A percentile compares a stretch with the other conserved stretches of the same genome.
Conservation (phyloP, 2,329 filamentous ascomycete genomes). For the Penicillium sp. region DNA sequence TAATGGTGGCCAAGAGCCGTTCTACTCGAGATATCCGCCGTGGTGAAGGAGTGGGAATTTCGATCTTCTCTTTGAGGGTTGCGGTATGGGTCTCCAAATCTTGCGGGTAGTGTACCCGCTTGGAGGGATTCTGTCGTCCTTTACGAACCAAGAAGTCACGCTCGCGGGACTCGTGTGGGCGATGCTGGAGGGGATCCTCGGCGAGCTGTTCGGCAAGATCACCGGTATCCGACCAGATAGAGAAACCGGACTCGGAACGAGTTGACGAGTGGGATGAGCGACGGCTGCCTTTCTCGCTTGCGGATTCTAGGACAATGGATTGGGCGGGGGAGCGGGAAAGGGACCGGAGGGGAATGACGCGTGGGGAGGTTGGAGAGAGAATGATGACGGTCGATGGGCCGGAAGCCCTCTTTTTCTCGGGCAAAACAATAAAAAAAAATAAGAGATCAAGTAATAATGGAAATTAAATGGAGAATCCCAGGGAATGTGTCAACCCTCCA, state of each 20-base stretch:
- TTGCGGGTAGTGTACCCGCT: conserved; percentile 69
- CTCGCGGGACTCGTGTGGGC: conserved; percentile 66
- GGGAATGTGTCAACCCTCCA: neutral
- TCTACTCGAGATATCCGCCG: conserved; percentile 66
- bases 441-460: neutral
- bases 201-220: conserved; percentile 90
- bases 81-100: conserved; percentile 47
- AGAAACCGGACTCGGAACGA: conserved; percentile 67
- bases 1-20: conserved; percentile 75
- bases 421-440: neutral
- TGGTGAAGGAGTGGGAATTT: conserved; percentile 69
- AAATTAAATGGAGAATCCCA: neutral
- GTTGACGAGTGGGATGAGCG: conserved; percentile 53
- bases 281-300: conserved; percentile 52
- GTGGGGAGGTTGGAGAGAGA: conserved; percentile 72
- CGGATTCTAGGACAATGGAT: conserved; percentile 41
- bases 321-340: conserved; percentile 50
- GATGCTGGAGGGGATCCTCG: conserved; percentile 74
- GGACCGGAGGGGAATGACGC: conserved; percentile 76
- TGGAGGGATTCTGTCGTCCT: conserved; percentile 49
- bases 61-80: conserved; percentile 56
- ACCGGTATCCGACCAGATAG: conserved; percentile 89
- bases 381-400: conserved; percentile 81
- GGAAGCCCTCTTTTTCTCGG: conserved; percentile 54
- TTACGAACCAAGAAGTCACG: conserved; percentile 55